A percentile compares a stretch with the other conserved stretches of the same genome.
Evolutionary conservation across 116 monocot genomes (phyloP).

Genomic region (Zostera marina): DNA sequence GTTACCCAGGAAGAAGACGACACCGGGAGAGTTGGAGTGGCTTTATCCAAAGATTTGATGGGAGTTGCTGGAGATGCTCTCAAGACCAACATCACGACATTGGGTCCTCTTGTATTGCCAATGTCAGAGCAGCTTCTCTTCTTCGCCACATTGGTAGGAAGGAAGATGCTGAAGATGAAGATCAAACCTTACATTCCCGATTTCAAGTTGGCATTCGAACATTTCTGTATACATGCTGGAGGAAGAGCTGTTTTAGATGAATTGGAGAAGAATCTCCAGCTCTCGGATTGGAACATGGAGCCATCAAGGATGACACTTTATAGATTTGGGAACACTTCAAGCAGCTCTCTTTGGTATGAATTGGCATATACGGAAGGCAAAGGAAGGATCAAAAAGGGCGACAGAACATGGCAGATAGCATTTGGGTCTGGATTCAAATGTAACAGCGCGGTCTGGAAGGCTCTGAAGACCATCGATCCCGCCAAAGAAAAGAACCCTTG

Average conservation of each 20-base stretch:
- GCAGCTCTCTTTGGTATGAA: constrained; percentile 13
- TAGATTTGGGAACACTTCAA: constrained; percentile 9
- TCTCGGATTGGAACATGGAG: constrained; percentile 2
- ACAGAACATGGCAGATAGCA: constrained; percentile 11
- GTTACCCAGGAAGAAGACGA: constrained; percentile 8
- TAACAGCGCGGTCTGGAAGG: constrained; percentile 10
- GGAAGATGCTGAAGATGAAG: constrained; percentile 12
- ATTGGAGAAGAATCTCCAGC: constrained; percentile 29
- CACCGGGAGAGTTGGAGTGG: constrained; percentile 5
- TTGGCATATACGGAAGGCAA: constrained; percentile 8
- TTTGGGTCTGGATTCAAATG: constrained; percentile 12
- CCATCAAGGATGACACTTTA: constrained; percentile 10
- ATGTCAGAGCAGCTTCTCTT: constrained; percentile 6
- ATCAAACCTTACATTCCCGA: constrained; percentile 61
- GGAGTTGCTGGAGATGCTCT: constrained; percentile 4
- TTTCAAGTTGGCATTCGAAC: constrained; percentile 49
- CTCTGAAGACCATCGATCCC: neutral
- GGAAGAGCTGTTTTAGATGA: constrained; percentile 54
- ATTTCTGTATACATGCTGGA: constrained; percentile 55
- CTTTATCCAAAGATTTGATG: constrained; percentile 8
- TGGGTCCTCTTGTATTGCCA: constrained; percentile 7
- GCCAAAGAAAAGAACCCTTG: constrained; percentile 5
- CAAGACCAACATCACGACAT: neutral
- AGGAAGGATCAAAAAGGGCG: constrained; percentile 7
- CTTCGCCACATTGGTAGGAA: constrained; percentile 6